Evolutionary conservation across 306 rosid species (phyloP).

Genomic region (Glycine tomentella): DNA sequence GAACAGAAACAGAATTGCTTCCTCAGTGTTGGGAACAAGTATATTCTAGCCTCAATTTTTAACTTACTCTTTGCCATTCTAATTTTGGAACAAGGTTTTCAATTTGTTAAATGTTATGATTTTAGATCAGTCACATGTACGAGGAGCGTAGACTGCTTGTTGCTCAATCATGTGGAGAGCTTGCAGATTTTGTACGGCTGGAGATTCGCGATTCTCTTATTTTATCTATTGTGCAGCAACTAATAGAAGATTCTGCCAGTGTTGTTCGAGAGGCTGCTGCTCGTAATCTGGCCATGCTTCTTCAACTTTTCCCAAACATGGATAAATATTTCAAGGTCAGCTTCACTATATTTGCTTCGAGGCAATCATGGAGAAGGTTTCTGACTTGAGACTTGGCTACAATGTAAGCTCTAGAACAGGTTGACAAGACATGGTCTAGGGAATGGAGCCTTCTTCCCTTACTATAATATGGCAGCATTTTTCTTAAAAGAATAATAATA

Average conservation of each 20-base stretch:
- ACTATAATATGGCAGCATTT: constrained; percentile 53
- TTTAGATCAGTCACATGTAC: constrained; percentile 86
- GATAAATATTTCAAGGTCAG: constrained; percentile 99
- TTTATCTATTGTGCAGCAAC: constrained; percentile 91
- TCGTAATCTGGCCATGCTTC: constrained; percentile 94
- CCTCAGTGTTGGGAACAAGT: constrained; percentile 99
- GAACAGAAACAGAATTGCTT: constrained; percentile 97
- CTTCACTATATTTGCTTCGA: constrained; percentile 99
- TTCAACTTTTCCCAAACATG: constrained; percentile 87
- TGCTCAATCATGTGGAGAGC: constrained; percentile 98
- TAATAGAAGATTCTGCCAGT: constrained; percentile 89
- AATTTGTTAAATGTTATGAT: constrained; percentile 43
- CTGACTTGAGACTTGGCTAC: constrained; percentile 99
- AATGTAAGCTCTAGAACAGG: constrained; percentile 98
- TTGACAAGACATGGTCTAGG: constrained; percentile 85
- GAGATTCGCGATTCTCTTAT: constrained; percentile 98
- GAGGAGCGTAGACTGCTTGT: constrained; percentile 99
- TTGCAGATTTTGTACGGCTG: constrained; percentile 94
- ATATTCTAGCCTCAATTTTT: constrained; percentile 47
- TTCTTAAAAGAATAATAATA: constrained; percentile 39
- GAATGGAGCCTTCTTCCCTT: constrained; percentile 74
- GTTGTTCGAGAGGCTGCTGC: constrained; percentile 98
- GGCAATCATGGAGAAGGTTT: constrained; percentile 99
- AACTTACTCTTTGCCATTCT: constrained; percentile 38
- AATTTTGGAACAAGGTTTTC: constrained; percentile 38